Conservation (phyloP, 2,329 filamentous ascomycete genomes). For the Teratosphaeria zuluensis region DNA sequence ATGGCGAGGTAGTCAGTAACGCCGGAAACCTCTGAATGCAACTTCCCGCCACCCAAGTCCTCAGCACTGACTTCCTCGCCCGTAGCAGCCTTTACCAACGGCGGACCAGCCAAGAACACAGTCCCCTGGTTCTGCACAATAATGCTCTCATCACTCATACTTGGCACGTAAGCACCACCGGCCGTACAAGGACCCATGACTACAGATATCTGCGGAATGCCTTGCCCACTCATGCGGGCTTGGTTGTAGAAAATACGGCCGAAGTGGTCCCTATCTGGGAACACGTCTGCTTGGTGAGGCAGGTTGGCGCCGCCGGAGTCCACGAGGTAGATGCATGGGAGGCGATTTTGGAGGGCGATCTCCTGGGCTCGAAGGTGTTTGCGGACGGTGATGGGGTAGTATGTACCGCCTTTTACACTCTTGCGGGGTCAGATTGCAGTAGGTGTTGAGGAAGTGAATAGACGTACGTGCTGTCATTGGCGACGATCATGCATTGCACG, state of each 20-base stretch:
- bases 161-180: constrained; percentile 88
- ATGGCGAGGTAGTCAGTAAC: constrained; percentile 94
- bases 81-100: constrained; percentile 90
- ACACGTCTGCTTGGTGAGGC: constrained; percentile 89
- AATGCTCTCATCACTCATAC: constrained; percentile 96
- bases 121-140: constrained; percentile 95
- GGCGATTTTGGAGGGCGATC: constrained; percentile 77
- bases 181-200: constrained; percentile 98
- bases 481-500: constrained; percentile 84
- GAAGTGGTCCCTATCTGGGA: constrained; percentile 90
- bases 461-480: constrained; percentile 72
- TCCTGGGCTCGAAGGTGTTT: constrained; percentile 91
- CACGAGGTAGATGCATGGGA: constrained; percentile 86
- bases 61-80: constrained; percentile 86
- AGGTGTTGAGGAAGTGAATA: not conserved
- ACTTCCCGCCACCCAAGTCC: constrained; percentile 77
- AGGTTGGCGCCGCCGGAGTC: constrained; percentile 94
- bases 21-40: constrained; percentile 84
- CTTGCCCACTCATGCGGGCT: constrained; percentile 77
- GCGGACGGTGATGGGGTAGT: constrained; percentile 95
- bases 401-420: constrained; percentile 83
- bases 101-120: constrained; percentile 91
- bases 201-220: constrained; percentile 86
- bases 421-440: constrained; percentile 9
- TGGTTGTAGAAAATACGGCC: constrained; percentile 98